Evolutionary conservation across 805 yeast genomes (phyloP).

Genomic region (Pichia californica): DNA sequence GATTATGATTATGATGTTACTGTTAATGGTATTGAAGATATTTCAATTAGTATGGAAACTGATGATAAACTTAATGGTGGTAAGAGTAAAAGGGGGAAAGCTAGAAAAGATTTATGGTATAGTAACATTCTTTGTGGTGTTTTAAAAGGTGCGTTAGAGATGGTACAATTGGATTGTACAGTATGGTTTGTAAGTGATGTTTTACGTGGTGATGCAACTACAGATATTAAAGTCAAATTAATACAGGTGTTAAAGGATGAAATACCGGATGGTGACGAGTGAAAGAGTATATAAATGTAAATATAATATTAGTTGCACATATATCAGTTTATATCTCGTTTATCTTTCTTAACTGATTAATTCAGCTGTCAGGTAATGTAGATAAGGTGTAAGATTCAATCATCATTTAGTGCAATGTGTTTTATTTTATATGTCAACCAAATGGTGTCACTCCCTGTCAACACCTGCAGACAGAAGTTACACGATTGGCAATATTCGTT

Average conservation of each 20-base stretch:
- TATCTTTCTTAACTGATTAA: slow-evolving; percentile 9
- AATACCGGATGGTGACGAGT: slow-evolving; percentile 94
- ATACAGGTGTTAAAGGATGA: slow-evolving; percentile 79
- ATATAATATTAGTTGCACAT: no score
- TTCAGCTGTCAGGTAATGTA: slow-evolving; percentile 30
- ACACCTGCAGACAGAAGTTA: no score
- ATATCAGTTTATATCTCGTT: no score
- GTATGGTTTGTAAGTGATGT: slow-evolving; percentile 73
- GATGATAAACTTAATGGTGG: background rate
- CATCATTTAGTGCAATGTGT: slow-evolving; percentile 16
- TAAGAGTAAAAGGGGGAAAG: slow-evolving; percentile 35
- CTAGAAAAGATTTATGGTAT: slow-evolving; percentile 78
- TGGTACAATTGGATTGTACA: slow-evolving; percentile 93
- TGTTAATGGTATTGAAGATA: slow-evolving; percentile 47
- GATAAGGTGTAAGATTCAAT: slow-evolving; percentile 27
- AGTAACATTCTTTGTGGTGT: slow-evolving; percentile 88
- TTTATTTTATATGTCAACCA: no score
- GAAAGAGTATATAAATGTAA: no score
- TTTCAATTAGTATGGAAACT: background rate
- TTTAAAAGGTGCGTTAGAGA: slow-evolving; percentile 82
- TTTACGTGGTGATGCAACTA: slow-evolving; percentile 72
- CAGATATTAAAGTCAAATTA: slow-evolving; percentile 73
- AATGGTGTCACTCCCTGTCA: no score
- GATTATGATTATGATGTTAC: slow-evolving; percentile 56
- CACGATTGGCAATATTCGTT: no score